phyloP scores from a whole-genome alignment of 2,329 filamentous ascomycete species.

The Alternaria novae-zelandiae region DNA sequence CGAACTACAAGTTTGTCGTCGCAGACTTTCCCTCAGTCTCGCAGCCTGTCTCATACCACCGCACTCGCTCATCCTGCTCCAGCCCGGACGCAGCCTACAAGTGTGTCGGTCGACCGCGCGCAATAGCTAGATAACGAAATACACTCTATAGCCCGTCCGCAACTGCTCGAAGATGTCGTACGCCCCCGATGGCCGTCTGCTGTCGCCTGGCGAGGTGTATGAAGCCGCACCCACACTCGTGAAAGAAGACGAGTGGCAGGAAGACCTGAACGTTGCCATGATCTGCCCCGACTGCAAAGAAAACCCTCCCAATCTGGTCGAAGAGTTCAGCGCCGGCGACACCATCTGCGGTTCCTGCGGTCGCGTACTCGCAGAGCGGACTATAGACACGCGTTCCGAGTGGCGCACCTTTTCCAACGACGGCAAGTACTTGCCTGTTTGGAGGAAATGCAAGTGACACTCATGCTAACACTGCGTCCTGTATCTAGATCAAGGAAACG shows the following conservation, averaged over 20 bases:
- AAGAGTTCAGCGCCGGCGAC: conserved; percentile 91
- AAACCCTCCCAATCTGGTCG: conserved; percentile 86
- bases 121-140: conserved; percentile 20
- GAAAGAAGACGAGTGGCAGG: conserved; percentile 64
- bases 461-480: background rate
- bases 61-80: conserved; percentile 24
- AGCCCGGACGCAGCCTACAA: conserved; percentile 14
- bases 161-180: conserved; percentile 34
- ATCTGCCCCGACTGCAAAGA: conserved; percentile 91
- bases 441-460: background rate
- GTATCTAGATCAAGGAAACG: conserved; percentile 75
- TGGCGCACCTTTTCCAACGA: conserved; percentile 99
- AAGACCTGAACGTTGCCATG: conserved; percentile 85
- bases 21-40: conserved; percentile 5
- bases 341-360: conserved; percentile 93
- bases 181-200: conserved; percentile 45
- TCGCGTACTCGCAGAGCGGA: conserved; percentile 85
- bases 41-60: conserved; percentile 26
- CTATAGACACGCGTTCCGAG: conserved; percentile 94
- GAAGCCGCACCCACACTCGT: conserved; percentile 45
- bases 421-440: conserved; percentile 47
- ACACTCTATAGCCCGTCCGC: conserved; percentile 10
- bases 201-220: conserved; percentile 55
- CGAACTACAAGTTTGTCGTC: background rate
- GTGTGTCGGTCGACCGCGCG: conserved; percentile 19